These are phyloP conservation scores for Sequoiadendron giganteum DNA, from an alignment of 75 land plant species.

Conservation along the genomic window DNA sequence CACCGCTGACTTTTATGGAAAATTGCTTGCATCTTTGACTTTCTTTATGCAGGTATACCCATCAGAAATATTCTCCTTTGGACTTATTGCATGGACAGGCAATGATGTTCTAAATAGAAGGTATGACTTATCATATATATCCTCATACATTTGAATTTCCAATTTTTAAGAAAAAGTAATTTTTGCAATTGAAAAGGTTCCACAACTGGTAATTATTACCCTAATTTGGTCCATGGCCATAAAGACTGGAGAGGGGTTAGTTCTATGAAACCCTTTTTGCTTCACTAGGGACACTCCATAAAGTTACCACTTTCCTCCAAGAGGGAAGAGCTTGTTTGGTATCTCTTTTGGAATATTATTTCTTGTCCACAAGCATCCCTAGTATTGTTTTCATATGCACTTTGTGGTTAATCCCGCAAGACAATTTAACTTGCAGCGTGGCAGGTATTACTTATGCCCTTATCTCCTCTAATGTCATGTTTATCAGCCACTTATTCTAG, in stretches of 20 bases:
- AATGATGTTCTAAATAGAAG: conserved; percentile 96
- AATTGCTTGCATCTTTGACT: background rate
- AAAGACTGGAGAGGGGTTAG: background rate
- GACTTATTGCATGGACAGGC: conserved; percentile 96
- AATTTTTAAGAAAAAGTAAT: background rate
- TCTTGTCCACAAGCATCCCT: background rate
- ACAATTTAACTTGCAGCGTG: too few relatives aligned
- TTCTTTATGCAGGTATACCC: conserved; percentile 72
- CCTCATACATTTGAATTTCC: background rate
- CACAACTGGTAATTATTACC: background rate
- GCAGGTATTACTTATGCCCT: too few relatives aligned
- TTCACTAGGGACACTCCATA: background rate
- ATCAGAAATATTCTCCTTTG: conserved; percentile 83
- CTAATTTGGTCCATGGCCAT: background rate
- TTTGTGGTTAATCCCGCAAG: too few relatives aligned
- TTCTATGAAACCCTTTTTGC: background rate
- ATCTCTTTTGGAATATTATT: background rate
- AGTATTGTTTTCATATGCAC: too few relatives aligned
- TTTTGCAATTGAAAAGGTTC: background rate
- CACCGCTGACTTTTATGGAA: background rate
- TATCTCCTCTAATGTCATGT: too few relatives aligned
- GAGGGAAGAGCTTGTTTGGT: background rate
- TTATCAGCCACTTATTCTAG: too few relatives aligned
- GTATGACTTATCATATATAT: conserved; percentile 28
- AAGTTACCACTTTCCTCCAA: background rate